Evolutionary conservation across 768 basidiomycete species (phyloP), one percentile per base, ranked within the genome.

Genomic region (Exsudoporus frostii): DNA sequence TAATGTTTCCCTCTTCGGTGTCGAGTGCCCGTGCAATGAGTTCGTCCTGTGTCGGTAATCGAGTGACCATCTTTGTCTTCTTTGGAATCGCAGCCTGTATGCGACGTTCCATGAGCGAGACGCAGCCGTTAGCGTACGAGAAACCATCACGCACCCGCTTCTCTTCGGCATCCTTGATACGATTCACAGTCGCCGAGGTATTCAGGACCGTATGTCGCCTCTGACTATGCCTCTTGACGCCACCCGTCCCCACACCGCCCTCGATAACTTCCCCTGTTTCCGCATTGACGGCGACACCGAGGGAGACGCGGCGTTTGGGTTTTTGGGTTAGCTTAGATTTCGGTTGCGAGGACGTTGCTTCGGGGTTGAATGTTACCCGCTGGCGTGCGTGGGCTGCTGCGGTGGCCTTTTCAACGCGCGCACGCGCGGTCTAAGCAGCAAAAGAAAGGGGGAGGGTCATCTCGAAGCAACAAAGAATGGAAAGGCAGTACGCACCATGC

Each of bases 1-100:
- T 76, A 20, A 86, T 83, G 65, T 95, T 95, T 0, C 86, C 84
- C 68, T 92, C 92, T 68, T 94, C 92, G 48, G 85, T 90, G 61
- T 92, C 89, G 17, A 94, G 79, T 0, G 92, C 92, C 7, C 82
- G 82, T 2, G 83, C 84, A 51, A 95, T 87, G 8, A 94, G 79
- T 61, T 94, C 89, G n/a, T 81, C 87, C 62, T 95, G 92, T 0
- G 90, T 90, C 40, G 76, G 79, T 6, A 73, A 67, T 29, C 76
- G 83, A 22, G 72, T 75, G 49, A 74, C 76, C 3, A 69, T 67
- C 62, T 83, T 88, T 7, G 70, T 64, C 60, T 85, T 86, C 71
- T 84, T 90, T 1, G 86, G 81, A 10, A 74, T 57, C 0, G 84
- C 74, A 13, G 83, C 81, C 84, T 85, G 46, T 32, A 51, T 48